Percentiles rank a stretch among this genome's conserved stretches.
phyloP scores from a whole-genome alignment of 345 rosid species.

The Populus euphratica region DNA sequence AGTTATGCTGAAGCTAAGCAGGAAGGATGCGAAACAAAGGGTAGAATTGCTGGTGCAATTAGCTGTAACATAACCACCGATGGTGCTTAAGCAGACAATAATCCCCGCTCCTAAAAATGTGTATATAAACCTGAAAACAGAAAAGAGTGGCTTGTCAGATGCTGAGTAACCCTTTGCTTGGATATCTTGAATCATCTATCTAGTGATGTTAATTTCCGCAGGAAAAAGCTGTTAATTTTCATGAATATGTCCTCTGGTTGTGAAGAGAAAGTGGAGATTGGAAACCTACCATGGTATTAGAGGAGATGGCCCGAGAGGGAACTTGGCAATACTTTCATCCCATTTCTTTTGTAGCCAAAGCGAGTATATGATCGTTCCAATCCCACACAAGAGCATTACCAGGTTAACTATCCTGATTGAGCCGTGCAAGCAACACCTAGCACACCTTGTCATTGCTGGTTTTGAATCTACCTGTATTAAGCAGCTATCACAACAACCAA shows the following conservation, averaged over 20 bases:
- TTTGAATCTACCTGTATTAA: not conserved
- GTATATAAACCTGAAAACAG: constrained; percentile 49
- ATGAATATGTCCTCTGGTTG: not conserved
- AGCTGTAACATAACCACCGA: constrained; percentile 33
- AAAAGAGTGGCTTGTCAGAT: not conserved
- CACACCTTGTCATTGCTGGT: constrained; percentile 34
- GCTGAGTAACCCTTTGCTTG: not conserved
- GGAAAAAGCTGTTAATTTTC: not conserved
- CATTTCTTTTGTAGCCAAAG: constrained; percentile 57
- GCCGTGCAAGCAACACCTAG: constrained; percentile 37
- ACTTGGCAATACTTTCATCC: constrained; percentile 23
- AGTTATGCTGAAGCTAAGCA: not conserved
- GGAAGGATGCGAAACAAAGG: constrained; percentile 48
- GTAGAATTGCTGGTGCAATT: constrained; percentile 33
- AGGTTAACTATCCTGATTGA: constrained; percentile 31
- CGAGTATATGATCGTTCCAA: constrained; percentile 42
- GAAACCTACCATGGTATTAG: constrained; percentile 48
- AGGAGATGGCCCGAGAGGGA: constrained; percentile 14
- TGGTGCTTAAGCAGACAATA: constrained; percentile 44
- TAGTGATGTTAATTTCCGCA: no score
- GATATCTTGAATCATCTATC: not conserved
- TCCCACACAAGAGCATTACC: constrained; percentile 30
- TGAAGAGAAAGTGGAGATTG: not conserved
- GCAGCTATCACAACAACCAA: not conserved
- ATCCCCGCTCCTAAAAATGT: constrained; percentile 47